Base-by-base conservation (phyloP, 495 filamentous ascomycete genomes). In the Lasiosphaeria hispida region DNA sequence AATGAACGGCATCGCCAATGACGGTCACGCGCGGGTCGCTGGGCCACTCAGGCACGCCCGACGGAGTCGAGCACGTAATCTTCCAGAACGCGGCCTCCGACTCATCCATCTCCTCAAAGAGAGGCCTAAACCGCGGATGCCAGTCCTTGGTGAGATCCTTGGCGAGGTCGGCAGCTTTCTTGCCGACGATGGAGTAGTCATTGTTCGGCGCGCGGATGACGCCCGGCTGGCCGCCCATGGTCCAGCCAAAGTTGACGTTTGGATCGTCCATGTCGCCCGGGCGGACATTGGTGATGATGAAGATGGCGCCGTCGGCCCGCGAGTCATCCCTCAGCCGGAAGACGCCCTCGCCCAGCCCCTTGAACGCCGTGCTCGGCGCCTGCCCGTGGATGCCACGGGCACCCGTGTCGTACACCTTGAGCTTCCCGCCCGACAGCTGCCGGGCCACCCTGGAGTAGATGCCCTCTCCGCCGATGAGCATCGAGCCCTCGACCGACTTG, bases 1-100 rank as follows among this genome's bases (percentile, higher is more conserved):
- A 73, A 63, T 87, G 84, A 19, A 72, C 80, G 0, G 83, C 81
- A 58, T 87, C 83, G 0, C 83, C 84, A 11, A 86, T 78, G 7
- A 86, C 68, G 0, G 83, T 85, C n/a, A 86, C 82, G 7, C 79
- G 72, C 3, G 69, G 65, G 35, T 80, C 71, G 43, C 79, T 81
- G 7, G 49, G 40, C 79, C 79, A 83, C 54, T 78, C 75, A 0
- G 74, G 75, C 9, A 82, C 78, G 6, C 78, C 78, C 9, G 60
- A 62, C 18, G 79, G 80, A 10, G 68, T 75, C 13, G 79, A 81
- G 62, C 77, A 80, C n/a, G 77, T 81, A 48, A 83, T 80, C 59
- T 81, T 81, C 79, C 78, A 83, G 62, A 82, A 81, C 0, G 79
- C 77, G 1, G 78, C 76, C 60, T 83, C 79, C 0, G 55, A 58